These are phyloP conservation scores for Petasospora fabianii DNA, from an alignment of 1,139 yeast species.

Conservation along the genomic window DNA sequence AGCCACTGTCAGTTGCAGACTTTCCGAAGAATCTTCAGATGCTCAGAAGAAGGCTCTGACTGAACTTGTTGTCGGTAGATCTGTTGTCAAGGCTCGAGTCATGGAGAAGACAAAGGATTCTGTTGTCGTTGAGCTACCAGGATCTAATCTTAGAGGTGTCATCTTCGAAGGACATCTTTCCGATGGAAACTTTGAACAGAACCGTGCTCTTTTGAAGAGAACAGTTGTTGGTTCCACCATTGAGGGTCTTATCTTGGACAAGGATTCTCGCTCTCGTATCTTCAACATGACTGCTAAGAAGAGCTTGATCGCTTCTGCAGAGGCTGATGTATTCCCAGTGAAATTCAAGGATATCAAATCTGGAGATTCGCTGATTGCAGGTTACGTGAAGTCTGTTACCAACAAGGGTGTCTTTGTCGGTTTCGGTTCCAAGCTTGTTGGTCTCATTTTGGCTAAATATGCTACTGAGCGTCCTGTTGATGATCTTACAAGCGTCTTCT, in stretches of 20 bases:
- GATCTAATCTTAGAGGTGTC: constrained; percentile 62
- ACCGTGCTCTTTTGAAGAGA: constrained; percentile 58
- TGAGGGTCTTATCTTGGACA: constrained; percentile 63
- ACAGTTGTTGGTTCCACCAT: constrained; percentile 57
- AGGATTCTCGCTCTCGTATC: constrained; percentile 56
- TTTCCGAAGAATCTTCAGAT: constrained; percentile 50
- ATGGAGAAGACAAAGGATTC: constrained; percentile 76
- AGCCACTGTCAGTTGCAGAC: constrained; percentile 70
- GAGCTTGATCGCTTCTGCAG: constrained; percentile 65
- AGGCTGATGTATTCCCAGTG: constrained; percentile 50
- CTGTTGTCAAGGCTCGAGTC: constrained; percentile 58
- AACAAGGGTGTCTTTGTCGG: constrained; percentile 78
- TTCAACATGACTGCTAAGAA: constrained; percentile 63
- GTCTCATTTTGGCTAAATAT: constrained; percentile 76
- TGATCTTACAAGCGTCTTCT: constrained; percentile 55
- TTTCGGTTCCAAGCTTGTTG: constrained; percentile 78
- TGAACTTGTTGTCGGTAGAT: constrained; percentile 54
- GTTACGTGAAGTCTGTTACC: constrained; percentile 76
- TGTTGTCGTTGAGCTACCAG: constrained; percentile 60
- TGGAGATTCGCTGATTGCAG: constrained; percentile 52
- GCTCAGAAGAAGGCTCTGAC: constrained; percentile 48
- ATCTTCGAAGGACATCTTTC: constrained; percentile 71
- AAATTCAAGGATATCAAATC: constrained; percentile 54
- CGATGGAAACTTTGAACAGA: constrained; percentile 72
- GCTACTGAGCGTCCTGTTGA: constrained; percentile 55